phyloP scores from a whole-genome alignment of 768 basidiomycete species.

The Pleurotus tuoliensis region DNA sequence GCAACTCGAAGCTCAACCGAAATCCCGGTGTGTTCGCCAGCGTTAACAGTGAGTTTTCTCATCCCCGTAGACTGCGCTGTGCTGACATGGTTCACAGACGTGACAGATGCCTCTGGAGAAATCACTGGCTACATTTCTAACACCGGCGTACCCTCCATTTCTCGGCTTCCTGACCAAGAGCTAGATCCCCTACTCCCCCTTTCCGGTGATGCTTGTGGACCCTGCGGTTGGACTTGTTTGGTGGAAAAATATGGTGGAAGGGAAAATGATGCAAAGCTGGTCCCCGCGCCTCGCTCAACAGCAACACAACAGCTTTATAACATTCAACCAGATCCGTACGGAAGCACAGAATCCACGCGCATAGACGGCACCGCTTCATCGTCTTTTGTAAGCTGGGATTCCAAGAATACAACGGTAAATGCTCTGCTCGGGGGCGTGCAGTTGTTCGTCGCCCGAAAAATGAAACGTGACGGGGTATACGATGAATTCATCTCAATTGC shows the following conservation, averaged over 20 bases:
- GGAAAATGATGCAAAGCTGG: slow-evolving; percentile 20
- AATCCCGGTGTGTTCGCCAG: slow-evolving; percentile 21
- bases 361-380: slow-evolving; percentile 19
- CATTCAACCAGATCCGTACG: slow-evolving; percentile 14
- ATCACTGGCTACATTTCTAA: slow-evolving; percentile 23
- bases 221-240: slow-evolving; percentile 17
- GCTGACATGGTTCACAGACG: slow-evolving; percentile 4
- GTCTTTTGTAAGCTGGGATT: slow-evolving; percentile 22
- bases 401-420: slow-evolving; percentile 19
- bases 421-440: slow-evolving; percentile 18
- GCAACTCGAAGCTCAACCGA: slow-evolving; percentile 15
- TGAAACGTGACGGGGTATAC: slow-evolving; percentile 16
- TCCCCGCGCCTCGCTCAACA: neutral
- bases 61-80: too few relatives aligned
- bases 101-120: slow-evolving; percentile 18
- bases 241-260: slow-evolving; percentile 20
- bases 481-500: slow-evolving; percentile 13
- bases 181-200: slow-evolving; percentile 20
- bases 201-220: slow-evolving; percentile 19
- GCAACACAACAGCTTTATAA: neutral
- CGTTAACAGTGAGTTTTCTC: slow-evolving; percentile 12
- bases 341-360: slow-evolving; percentile 19
- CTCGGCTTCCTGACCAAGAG: slow-evolving; percentile 20
- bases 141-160: slow-evolving; percentile 19
- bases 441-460: slow-evolving; percentile 15